phyloP scores from a whole-genome alignment of 2,329 filamentous ascomycete species.

The Diaporthe sp. region DNA sequence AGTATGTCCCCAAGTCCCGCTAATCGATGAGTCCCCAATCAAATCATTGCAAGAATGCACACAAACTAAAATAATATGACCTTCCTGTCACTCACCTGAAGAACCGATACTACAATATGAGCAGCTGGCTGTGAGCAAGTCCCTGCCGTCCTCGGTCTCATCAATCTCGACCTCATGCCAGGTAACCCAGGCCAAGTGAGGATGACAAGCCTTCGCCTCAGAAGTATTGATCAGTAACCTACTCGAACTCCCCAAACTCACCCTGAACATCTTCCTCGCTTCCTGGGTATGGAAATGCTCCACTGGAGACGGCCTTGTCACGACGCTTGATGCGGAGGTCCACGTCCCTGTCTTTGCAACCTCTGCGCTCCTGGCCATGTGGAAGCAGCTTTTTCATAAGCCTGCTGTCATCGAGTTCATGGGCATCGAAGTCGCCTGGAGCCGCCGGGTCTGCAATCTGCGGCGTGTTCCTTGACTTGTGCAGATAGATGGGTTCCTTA shows the following conservation, averaged over 20 bases:
- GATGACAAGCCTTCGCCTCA: not conserved
- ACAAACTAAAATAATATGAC: too few relatives aligned
- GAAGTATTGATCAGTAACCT: not conserved
- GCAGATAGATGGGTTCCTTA: not conserved
- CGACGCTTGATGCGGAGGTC: not conserved
- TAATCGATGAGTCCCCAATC: not conserved
- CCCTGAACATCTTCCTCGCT: not conserved
- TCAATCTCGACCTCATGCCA: not conserved
- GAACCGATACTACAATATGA: not conserved
- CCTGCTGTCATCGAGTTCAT: not conserved
- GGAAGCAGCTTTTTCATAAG: not conserved
- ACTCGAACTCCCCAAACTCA: not conserved
- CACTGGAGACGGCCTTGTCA: not conserved
- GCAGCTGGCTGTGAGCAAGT: not conserved
- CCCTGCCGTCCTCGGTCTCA: not conserved
- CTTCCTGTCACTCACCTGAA: not conserved
- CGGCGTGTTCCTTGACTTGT: not conserved
- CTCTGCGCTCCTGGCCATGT: not conserved
- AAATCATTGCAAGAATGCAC: not conserved
- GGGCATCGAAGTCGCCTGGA: not conserved
- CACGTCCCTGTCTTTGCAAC: not conserved
- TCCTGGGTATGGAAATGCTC: not conserved
- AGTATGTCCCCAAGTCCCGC: too few relatives aligned
- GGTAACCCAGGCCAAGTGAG: too few relatives aligned
- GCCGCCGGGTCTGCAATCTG: not conserved